Conservation (phyloP, 2,329 filamentous ascomycete species). For the Rutstroemia sp. region DNA sequence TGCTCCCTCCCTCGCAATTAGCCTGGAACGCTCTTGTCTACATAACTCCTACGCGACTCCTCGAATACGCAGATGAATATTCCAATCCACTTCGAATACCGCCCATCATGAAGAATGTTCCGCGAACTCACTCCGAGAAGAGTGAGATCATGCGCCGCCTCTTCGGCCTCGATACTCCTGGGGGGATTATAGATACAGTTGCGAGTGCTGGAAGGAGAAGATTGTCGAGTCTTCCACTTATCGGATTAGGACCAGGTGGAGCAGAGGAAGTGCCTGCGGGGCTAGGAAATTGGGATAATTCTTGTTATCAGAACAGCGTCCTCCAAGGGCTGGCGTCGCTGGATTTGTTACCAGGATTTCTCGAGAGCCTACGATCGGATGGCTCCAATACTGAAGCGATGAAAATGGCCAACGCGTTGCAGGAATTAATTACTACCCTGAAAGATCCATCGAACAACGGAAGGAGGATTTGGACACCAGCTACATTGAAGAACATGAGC, state of each 20-base stretch:
- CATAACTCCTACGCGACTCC: constrained; percentile 46
- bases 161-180: constrained; percentile 47
- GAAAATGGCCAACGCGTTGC: constrained; percentile 29
- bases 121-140: constrained; percentile 48
- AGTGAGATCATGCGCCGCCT: constrained; percentile 57
- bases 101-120: constrained; percentile 30
- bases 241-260: constrained; percentile 28
- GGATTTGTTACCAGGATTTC: constrained; percentile 58
- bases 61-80: constrained; percentile 47
- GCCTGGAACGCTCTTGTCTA: constrained; percentile 56
- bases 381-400: constrained; percentile 17
- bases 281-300: constrained; percentile 87
- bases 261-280: constrained; percentile 50
- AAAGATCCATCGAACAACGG: constrained; percentile 66
- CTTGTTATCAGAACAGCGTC: constrained; percentile 96
- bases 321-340: constrained; percentile 79
- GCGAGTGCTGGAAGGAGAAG: constrained; percentile 51
- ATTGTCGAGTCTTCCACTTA: constrained; percentile 38
- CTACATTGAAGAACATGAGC: constrained; percentile 81
- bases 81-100: constrained; percentile 37
- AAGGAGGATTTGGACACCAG: constrained; percentile 72
- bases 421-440: constrained; percentile 60
- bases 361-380: constrained; percentile 39
- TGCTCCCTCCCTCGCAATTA: constrained; percentile 38
- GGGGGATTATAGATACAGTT: constrained; percentile 48